Evolutionary conservation across 768 basidiomycete genomes (phyloP).

Genomic region (Macrolepiota albuminosa): DNA sequence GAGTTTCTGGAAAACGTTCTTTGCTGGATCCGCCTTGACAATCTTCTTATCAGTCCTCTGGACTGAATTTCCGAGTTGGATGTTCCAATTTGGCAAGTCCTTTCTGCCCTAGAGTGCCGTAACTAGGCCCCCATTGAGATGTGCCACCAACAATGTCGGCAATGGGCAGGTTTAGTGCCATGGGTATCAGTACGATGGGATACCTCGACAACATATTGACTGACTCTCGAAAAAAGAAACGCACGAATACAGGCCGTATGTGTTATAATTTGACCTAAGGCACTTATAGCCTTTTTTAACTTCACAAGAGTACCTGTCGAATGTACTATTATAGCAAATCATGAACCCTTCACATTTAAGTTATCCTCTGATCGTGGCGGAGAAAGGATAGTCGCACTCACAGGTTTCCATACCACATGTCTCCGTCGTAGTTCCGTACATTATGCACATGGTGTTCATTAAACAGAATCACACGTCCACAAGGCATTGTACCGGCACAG

Average conservation of each 20-base stretch:
- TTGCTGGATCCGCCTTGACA: not conserved
- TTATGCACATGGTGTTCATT: too few species aligned
- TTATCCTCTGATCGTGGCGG: not conserved
- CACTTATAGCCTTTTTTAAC: slow-evolving; percentile 7
- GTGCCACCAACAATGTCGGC: slow-evolving; percentile 17
- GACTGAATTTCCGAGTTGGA: too few species aligned
- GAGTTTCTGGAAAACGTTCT: slow-evolving; percentile 4
- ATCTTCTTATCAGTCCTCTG: not conserved
- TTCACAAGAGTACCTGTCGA: slow-evolving; percentile 11
- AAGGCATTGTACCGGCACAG: too few species aligned
- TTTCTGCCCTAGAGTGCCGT: too few species aligned
- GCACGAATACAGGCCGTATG: slow-evolving; percentile 8
- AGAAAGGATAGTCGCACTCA: not conserved
- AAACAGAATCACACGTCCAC: too few species aligned
- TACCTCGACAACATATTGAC: slow-evolving; percentile 11
- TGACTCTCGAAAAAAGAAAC: slow-evolving; percentile 15
- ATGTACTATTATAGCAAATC: slow-evolving; percentile 6
- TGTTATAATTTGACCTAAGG: not conserved
- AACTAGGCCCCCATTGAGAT: not conserved
- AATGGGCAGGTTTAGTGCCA: slow-evolving; percentile 11
- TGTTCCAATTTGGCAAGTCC: not conserved
- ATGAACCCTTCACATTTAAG: not conserved
- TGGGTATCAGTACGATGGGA: slow-evolving; percentile 14
- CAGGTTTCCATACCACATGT: slow-evolving; percentile 1
- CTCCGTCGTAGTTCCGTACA: too few species aligned